Percentiles rank a stretch among this genome's conserved stretches.
These are phyloP conservation scores for Cyberlindnera petersonii DNA, from an alignment of 805 yeast species.

Conservation along the genomic window DNA sequence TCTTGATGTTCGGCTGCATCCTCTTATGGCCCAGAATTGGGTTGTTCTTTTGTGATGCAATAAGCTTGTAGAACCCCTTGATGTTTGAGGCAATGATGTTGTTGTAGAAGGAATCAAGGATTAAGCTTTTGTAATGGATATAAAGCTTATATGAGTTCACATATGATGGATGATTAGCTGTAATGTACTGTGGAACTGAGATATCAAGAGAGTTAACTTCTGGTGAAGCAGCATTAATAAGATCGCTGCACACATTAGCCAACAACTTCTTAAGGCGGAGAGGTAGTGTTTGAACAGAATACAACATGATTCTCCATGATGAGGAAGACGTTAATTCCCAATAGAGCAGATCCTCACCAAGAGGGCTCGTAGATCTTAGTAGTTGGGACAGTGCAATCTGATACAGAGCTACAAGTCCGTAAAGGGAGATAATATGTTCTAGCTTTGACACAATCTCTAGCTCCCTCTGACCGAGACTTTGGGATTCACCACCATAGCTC, in stretches of 20 bases:
- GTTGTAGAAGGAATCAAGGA: constrained; percentile 18
- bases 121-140: constrained; percentile 10
- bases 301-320: constrained; percentile 30
- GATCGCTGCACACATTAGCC: constrained; percentile 26
- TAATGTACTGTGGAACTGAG: constrained; percentile 9
- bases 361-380: constrained; percentile 39
- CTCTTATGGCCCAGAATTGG: constrained; percentile 14
- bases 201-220: constrained; percentile 9
- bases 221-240: constrained; percentile 17
- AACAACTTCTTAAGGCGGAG: constrained; percentile 18
- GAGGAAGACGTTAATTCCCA: constrained; percentile 39
- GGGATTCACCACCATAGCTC: not conserved
- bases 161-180: constrained; percentile 9
- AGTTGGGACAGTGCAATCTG: constrained; percentile 33
- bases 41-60: constrained; percentile 28
- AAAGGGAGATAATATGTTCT: constrained; percentile 30
- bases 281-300: constrained; percentile 40
- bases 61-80: constrained; percentile 18
- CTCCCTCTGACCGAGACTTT: constrained; percentile 13
- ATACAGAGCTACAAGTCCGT: constrained; percentile 32
- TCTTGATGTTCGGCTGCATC: not conserved
- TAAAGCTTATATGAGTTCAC: constrained; percentile 12
- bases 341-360: constrained; percentile 42
- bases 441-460: constrained; percentile 16
- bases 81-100: constrained; percentile 18